Base-by-base conservation (phyloP, 2,329 filamentous ascomycete species). In the Pestalotiopsis sp. region DNA sequence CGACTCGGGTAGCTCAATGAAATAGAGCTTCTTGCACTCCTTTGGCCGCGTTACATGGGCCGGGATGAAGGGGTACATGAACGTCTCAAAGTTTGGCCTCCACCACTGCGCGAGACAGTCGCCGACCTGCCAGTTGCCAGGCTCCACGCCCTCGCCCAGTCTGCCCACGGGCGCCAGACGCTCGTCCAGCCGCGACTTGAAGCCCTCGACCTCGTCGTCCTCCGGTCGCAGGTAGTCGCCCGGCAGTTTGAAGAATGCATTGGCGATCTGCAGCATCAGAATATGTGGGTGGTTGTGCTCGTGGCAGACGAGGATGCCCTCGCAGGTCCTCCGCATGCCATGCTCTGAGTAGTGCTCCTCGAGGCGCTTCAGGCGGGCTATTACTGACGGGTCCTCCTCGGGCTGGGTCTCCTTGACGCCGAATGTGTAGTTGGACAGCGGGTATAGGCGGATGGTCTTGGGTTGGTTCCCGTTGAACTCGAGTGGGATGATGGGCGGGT, bases 241-340 rank as follows among this genome's bases (percentile, higher is more conserved):
- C 0, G 96, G 96, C 80, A 99, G 89, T 84, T 99, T 99, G 86
- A 99, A 99, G 85, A 99, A 99, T 27, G 96, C 95, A 81, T 99
- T 99, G 66, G 96, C 96, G 77, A 99, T 99, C 86, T 99, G 96
- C 72, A 99, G 88, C 96, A 99, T 98, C 74, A 99, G 85, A 72
- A 99, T 97, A 81, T 99, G 96, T 14, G 96, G 96, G 81, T 98
- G 96, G 83, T 98, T 98, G 86, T 98, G 95, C 83, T 99, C 96
- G 81, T 99, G 96, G 84, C 96, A 99, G 74, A 99, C 94, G 62
- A 99, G 88, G 75, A 99, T 94, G 76, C 95, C 96, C 84, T 99
- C 96, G 81, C 95, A 98, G 20, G 96, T 98, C 68, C 96, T 91
- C 69, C 96, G 92, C 96, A 99, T 99, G 77, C 96, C 96, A 85